Evolutionary conservation across 2,329 filamentous ascomycete species (phyloP), one percentile per base, ranked within the genome.

Genomic region (Xylaria sp.): DNA sequence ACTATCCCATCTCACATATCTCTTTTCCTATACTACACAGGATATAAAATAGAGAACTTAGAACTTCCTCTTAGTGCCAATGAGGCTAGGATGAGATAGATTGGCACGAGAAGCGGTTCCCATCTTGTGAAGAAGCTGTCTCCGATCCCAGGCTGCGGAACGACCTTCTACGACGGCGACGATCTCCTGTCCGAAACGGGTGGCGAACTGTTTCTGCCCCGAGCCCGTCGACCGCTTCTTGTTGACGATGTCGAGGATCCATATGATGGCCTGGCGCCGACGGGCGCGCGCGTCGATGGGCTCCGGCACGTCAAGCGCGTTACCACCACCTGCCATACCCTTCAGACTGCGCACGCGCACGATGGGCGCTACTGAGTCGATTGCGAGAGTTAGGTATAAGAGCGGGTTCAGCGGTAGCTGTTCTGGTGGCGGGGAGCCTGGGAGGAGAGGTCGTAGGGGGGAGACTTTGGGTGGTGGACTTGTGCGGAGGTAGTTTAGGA

Each of bases 351-450:
- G 88, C 76, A 99, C 90, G 72, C 91, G 91, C 76, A 99, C 84
- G 18, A 99, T 86, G 10, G 96, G 96, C 1, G 94, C 93, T 28
- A 99, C 91, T 10, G 93, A 97, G 84, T 99, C 96, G 76, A 99
- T 90, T 36, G 94, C 94, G 36, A 97, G 86, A 13, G 91, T 93
- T 56, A 99, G 90, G 83, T 98, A 99, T 63, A 93, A 87, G 63
- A 97, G 86, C 1, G 96, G 96, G 80, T 97, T 93, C 36, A 97
- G 88, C 2, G 96, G 94, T 10, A 99, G 90, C 74, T 95, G 90
- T 4, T 87, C 83, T 28, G 92, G 85, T 1, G 94, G 92, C 1
- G 94, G 93, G 1, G 90, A 85, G 65, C 92, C 92, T 2, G 93
- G 91, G 39, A 95, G 83, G 34, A 96, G 87, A 18, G 91, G 90